Evolutionary conservation across 2,329 filamentous ascomycete species (phyloP).

Genomic region (Microdochium paspali): DNA sequence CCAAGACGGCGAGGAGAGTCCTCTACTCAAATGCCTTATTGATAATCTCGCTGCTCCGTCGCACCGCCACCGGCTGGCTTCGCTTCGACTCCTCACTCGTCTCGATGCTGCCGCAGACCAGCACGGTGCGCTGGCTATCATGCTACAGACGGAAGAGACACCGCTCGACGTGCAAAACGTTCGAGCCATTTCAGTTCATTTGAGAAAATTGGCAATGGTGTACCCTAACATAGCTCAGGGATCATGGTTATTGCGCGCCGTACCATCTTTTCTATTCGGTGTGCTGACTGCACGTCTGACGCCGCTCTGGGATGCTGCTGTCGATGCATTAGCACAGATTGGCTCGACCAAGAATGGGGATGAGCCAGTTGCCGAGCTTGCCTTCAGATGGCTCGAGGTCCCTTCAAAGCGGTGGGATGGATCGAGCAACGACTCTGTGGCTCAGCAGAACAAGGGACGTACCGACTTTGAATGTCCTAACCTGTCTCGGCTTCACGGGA

Average conservation of each 20-base stretch:
- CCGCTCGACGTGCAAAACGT: slow-evolving; percentile 68
- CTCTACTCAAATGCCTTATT: slow-evolving; percentile 55
- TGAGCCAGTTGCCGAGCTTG: slow-evolving; percentile 58
- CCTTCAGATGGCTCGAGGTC: slow-evolving; percentile 67
- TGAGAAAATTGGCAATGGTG: slow-evolving; percentile 62
- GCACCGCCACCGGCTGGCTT: slow-evolving; percentile 63
- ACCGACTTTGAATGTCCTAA: slow-evolving; percentile 85
- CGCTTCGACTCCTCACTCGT: slow-evolving; percentile 61
- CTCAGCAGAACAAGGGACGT: slow-evolving; percentile 27
- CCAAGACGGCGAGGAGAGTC: slow-evolving; percentile 47
- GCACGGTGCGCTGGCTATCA: slow-evolving; percentile 46
- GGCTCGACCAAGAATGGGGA: slow-evolving; percentile 63
- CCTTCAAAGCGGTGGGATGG: slow-evolving; percentile 46
- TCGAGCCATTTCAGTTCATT: slow-evolving; percentile 72
- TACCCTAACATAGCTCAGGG: slow-evolving; percentile 52
- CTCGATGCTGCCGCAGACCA: slow-evolving; percentile 42
- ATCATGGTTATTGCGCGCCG: slow-evolving; percentile 58
- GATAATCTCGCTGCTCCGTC: slow-evolving; percentile 68
- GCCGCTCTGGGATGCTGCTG: slow-evolving; percentile 79
- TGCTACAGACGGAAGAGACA: slow-evolving; percentile 72
- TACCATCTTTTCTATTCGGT: slow-evolving; percentile 81
- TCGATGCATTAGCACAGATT: slow-evolving; percentile 66
- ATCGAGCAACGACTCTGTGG: slow-evolving; percentile 20
- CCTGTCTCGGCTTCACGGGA: slow-evolving; percentile 46
- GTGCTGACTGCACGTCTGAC: slow-evolving; percentile 78